Base-by-base conservation (phyloP, 345 rosid species). In the Carallia brachiata region DNA sequence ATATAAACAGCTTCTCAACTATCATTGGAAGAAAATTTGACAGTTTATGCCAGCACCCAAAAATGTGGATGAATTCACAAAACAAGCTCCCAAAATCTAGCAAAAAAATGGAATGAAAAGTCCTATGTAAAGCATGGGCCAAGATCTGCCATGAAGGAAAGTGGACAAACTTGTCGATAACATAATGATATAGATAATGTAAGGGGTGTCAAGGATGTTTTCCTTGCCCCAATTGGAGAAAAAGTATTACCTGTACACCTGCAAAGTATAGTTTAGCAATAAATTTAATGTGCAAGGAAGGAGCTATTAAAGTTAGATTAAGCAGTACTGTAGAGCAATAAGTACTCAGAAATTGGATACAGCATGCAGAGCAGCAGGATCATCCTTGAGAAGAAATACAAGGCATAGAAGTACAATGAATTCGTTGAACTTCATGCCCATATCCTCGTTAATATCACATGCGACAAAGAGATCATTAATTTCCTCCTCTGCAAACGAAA, bases 381-480 rank as follows among this genome's bases (percentile, higher is more conserved):
- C 85, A 37, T 82, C 90, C 79, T 92, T 88, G 59, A 95, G 86
- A 78, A 95, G 97, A 83, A 88, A 84, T 58, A 87, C 95, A 18
- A 91, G 97, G 74, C 99, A 90, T 54, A 95, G 93, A 69, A 91
- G 92, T 47, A 95, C 99, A 53, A 95, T 80, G 83, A 92, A 95
- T 73, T 91, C 99, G 31, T 87, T 88, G 87, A 94, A 94, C 54
- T 84, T 81, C 70, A 94, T 87, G 40, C 89, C 93, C 93, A 75
- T 82, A 70, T 91, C 90, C 36, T 87, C 86, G 37, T 90, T 88
- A 10, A 94, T 84, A 70, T 95, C 96, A 23, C 99, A 95, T 59
- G 92, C 93, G 66, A 80, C 73, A 61, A 91, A 95, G 73, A 95
- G 83, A 80, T 90, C 97, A 55, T 77, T 79, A 19, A 82, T 85